phyloP scores from a whole-genome alignment of 2,329 filamentous ascomycete species.

The Mycocentrospora acerina region DNA sequence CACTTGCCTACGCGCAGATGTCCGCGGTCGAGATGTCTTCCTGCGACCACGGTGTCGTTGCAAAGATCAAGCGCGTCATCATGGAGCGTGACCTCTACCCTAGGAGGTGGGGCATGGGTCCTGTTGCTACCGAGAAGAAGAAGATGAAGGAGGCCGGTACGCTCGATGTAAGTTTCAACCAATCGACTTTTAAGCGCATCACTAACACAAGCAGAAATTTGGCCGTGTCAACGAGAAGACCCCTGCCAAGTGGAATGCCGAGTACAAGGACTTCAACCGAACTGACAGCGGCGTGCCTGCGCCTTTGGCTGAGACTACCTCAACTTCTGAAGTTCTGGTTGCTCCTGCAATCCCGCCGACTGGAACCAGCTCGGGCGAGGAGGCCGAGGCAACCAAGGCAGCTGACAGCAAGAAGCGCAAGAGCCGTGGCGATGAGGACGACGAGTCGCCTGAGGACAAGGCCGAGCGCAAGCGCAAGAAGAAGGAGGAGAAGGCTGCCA shows the following conservation, averaged over 20 bases:
- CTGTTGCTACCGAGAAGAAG: constrained; percentile 95
- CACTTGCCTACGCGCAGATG: constrained; percentile 95
- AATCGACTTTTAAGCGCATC: not conserved
- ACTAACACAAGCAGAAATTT: constrained; percentile 67
- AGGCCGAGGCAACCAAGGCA: constrained; percentile 44
- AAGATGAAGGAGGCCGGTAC: constrained; percentile 98
- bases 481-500: constrained; percentile 64
- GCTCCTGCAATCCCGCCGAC: constrained; percentile 40
- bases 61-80: constrained; percentile 98
- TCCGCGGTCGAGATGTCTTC: constrained; percentile 95
- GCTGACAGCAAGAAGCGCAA: constrained; percentile 48
- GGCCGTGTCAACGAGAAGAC: constrained; percentile 90
- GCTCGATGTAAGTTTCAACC: constrained; percentile 66
- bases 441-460: constrained; percentile 49
- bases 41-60: constrained; percentile 95
- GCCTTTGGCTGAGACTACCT: constrained; percentile 35
- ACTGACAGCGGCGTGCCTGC: constrained; percentile 23
- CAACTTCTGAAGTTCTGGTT: constrained; percentile 37
- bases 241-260: constrained; percentile 85
- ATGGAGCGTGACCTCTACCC: constrained; percentile 99
- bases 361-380: constrained; percentile 25
- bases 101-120: constrained; percentile 92
- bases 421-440: constrained; percentile 51
- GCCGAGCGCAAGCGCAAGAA: constrained; percentile 63
- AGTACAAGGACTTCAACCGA: constrained; percentile 78